phyloP scores from a whole-genome alignment of 306 rosid genomes.

The Rubus idaeus region DNA sequence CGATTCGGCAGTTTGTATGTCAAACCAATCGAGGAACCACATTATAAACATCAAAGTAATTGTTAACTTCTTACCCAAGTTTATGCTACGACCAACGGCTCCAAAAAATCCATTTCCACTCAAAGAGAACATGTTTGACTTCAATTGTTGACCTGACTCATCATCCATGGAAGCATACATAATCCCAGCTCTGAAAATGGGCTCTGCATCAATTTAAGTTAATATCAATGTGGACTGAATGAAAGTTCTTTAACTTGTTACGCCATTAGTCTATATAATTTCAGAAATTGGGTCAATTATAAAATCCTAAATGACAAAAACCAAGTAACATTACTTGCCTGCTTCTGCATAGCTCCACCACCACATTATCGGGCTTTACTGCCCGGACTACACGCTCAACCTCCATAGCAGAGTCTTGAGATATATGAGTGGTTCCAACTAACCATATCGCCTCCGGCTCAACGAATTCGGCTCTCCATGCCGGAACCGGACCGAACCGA shows the following conservation, averaged over 20 bases:
- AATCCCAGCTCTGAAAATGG: constrained; percentile 91
- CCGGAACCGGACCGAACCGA: constrained; percentile 69
- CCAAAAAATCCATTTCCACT: constrained; percentile 82
- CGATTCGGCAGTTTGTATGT: background rate
- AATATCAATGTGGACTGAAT: constrained; percentile 22
- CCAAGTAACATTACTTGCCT: constrained; percentile 49
- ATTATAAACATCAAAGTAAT: background rate
- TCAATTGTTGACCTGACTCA: constrained; percentile 50
- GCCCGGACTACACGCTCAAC: constrained; percentile 70
- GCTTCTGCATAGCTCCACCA: constrained; percentile 90
- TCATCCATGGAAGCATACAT: constrained; percentile 61
- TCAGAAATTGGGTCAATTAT: background rate
- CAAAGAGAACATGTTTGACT: constrained; percentile 79
- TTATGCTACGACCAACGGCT: constrained; percentile 84
- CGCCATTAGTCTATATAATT: background rate
- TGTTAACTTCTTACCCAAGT: constrained; percentile 63
- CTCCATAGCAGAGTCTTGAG: constrained; percentile 53
- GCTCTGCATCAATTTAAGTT: constrained; percentile 63
- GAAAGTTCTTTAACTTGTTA: background rate
- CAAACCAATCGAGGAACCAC: background rate
- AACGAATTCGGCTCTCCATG: constrained; percentile 71
- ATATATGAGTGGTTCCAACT: constrained; percentile 66
- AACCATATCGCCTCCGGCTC: constrained; percentile 80
- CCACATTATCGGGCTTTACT: constrained; percentile 76
- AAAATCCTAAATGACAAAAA: background rate